Evolutionary conservation across 768 basidiomycete genomes (phyloP).

Genomic region (Lyophyllum atratum): DNA sequence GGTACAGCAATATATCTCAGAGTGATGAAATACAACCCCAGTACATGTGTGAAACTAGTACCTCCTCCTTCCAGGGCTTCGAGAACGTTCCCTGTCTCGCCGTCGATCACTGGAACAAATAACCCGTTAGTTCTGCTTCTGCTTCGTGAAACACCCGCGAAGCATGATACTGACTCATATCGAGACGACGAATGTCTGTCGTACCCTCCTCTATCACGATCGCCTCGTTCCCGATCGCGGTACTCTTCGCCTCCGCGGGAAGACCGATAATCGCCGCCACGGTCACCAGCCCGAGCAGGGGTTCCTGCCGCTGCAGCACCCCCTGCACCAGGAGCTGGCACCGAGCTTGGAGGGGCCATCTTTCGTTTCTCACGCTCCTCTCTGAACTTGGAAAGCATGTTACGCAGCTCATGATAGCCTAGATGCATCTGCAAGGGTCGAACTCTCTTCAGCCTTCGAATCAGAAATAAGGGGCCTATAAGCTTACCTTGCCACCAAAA

Average conservation of each 20-base stretch:
- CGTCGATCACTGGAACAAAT: conserved; percentile 59
- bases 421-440: conserved; percentile 83
- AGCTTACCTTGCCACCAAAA: conserved; percentile 95
- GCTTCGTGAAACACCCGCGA: conserved; percentile 26
- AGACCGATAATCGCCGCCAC: conserved; percentile 53
- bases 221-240: conserved; percentile 65
- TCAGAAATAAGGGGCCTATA: conserved; percentile 11
- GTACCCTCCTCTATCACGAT: conserved; percentile 67
- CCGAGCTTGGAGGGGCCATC: conserved; percentile 47
- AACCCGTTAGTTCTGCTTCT: conserved; percentile 26
- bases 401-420: conserved; percentile 97
- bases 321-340: conserved; percentile 37
- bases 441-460: conserved; percentile 23
- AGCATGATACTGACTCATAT: conserved; percentile 61
- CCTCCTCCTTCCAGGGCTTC: conserved; percentile 68
- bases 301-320: conserved; percentile 41
- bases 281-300: conserved; percentile 38
- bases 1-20: not conserved
- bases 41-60: conserved; percentile 40
- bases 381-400: conserved; percentile 88
- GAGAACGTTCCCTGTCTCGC: conserved; percentile 71
- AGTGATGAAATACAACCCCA: not conserved
- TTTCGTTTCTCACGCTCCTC: conserved; percentile 88
- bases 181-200: conserved; percentile 71
- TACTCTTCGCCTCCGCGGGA: conserved; percentile 62